phyloP scores from a whole-genome alignment of 768 basidiomycete species.

The Trametes cubensis region DNA sequence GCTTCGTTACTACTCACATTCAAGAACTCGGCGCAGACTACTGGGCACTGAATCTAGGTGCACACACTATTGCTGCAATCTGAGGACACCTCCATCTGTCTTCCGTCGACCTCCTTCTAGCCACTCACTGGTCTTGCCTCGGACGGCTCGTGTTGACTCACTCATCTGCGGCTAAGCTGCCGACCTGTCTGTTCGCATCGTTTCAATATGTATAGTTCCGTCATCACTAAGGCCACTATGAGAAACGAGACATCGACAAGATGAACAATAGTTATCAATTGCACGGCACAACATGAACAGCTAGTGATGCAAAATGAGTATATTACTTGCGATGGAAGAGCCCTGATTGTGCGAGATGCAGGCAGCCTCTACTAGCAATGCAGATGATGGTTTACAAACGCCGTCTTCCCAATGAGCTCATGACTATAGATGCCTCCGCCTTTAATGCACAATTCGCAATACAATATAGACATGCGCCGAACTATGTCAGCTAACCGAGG shows the following conservation, averaged over 20 bases:
- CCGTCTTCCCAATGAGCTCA: no score
- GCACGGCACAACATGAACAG: constrained; percentile 5
- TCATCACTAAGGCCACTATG: neutral
- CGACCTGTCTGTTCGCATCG: no score
- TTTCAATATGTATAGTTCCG: no score
- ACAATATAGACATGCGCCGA: neutral
- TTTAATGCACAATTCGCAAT: neutral
- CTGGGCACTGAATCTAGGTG: neutral
- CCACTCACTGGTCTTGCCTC: no score
- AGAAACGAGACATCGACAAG: neutral
- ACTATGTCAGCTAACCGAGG: constrained; percentile 30
- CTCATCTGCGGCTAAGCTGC: no score
- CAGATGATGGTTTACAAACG: constrained; percentile 4
- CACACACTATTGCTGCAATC: no score
- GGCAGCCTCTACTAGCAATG: constrained; percentile 10
- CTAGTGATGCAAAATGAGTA: constrained; percentile 6
- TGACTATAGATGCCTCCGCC: neutral
- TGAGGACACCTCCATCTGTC: neutral
- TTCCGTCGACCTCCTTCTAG: neutral
- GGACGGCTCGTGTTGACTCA: no score
- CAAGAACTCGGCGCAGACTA: constrained; percentile 25
- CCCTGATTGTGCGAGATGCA: constrained; percentile 1
- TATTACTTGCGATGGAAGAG: constrained; percentile 4
- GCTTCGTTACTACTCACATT: constrained; percentile 35
- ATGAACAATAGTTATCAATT: neutral